These are phyloP conservation scores for Bifiguratus adelaidae DNA, from an alignment of 192 early-diverging fungal genomes.

Conservation along the genomic window DNA sequence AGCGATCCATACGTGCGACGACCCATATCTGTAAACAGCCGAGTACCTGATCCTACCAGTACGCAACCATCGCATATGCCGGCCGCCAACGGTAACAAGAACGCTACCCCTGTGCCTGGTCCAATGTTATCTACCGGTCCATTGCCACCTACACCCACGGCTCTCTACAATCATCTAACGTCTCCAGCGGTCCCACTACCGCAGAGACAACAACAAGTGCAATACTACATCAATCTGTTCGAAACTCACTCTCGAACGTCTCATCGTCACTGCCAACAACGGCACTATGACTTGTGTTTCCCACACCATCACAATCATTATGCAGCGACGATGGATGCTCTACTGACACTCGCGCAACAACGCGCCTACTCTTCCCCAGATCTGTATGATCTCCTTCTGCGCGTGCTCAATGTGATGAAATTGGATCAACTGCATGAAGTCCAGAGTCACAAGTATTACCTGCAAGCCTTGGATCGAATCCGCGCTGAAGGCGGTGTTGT, in stretches of 20 bases:
- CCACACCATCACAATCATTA: constrained; percentile 6
- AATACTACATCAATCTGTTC: constrained; percentile 3
- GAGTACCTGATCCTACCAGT: too few relatives aligned
- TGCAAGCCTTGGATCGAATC: background rate
- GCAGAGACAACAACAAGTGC: too few relatives aligned
- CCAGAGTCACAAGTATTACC: background rate
- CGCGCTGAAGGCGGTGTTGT: background rate
- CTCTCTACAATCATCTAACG: background rate
- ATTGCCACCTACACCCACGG: background rate
- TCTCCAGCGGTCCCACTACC: too few relatives aligned
- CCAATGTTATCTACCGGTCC: too few relatives aligned
- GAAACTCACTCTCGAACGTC: constrained; percentile 1
- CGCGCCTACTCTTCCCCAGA: constrained; percentile 3
- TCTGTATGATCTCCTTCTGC: background rate
- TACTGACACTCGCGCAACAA: constrained; percentile 4
- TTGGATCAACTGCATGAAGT: constrained; percentile 5
- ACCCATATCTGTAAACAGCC: too few relatives aligned
- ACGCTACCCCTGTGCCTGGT: too few relatives aligned
- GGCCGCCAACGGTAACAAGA: too few relatives aligned
- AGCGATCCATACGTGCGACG: too few relatives aligned
- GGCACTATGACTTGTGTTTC: constrained; percentile 9
- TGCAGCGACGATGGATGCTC: constrained; percentile 6
- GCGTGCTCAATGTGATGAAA: constrained; percentile 6
- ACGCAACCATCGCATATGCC: too few relatives aligned
- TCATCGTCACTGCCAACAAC: constrained; percentile 4